phyloP scores from a whole-genome alignment of 441 rosid genomes.

The Euphorbia corollata region DNA sequence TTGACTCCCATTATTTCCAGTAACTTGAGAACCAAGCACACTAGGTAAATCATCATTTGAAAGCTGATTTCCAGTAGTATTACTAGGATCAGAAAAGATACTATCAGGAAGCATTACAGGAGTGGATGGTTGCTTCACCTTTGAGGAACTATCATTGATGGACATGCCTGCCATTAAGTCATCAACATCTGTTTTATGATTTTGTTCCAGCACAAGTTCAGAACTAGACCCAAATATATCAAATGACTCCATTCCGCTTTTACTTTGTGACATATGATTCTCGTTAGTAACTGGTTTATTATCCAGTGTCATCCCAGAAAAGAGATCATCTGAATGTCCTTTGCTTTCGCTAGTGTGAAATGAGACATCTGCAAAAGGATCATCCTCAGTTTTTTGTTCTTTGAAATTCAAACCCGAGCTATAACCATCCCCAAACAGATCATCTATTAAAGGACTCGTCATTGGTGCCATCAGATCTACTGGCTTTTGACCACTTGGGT shows the following conservation, averaged over 20 bases:
- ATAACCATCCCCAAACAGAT: constrained; percentile 10
- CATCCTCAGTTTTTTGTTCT: no score
- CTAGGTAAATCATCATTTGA: constrained; percentile 41
- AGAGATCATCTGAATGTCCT: constrained; percentile 35
- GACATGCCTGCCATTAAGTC: constrained; percentile 73
- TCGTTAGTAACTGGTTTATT: constrained; percentile 33
- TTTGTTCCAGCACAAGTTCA: constrained; percentile 33
- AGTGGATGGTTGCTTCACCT: constrained; percentile 32
- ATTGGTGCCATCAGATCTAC: constrained; percentile 30
- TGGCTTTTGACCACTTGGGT: constrained; percentile 32
- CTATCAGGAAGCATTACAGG: constrained; percentile 36
- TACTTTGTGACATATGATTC: constrained; percentile 27
- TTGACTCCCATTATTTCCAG: constrained; percentile 41
- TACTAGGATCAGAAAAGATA: constrained; percentile 38
- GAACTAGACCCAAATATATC: constrained; percentile 62
- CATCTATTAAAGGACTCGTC: constrained; percentile 53
- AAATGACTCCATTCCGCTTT: constrained; percentile 40
- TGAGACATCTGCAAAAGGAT: no score
- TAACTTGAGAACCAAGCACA: constrained; percentile 45
- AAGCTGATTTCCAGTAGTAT: constrained; percentile 31
- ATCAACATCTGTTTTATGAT: constrained; percentile 33
- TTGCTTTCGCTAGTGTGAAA: no score
- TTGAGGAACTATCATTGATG: constrained; percentile 38
- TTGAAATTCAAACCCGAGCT: no score
- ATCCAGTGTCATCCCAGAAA: constrained; percentile 72